Conservation (phyloP, 2,329 filamentous ascomycete species). For the Stagonosporopsis chrysanthemi region DNA sequence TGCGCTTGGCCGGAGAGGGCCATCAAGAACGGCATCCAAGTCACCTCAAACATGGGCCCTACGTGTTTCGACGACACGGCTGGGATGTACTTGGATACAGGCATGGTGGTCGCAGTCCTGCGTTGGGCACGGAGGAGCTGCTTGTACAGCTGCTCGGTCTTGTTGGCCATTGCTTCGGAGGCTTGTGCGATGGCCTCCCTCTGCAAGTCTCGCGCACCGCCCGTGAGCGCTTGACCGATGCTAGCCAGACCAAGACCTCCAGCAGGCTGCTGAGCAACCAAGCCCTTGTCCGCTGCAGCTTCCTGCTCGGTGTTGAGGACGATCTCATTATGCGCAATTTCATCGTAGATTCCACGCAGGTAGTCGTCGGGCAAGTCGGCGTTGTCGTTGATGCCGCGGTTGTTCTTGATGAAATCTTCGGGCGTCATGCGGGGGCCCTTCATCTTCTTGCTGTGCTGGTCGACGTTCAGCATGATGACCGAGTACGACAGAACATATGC, state of each 20-base stretch:
- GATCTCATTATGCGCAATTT: conserved; percentile 91
- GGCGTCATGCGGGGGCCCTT: conserved; percentile 86
- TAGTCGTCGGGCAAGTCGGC: conserved; percentile 94
- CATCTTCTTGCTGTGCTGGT: conserved; percentile 90
- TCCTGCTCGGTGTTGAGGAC: conserved; percentile 92
- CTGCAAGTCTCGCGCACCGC: conserved; percentile 89
- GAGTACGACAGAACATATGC: conserved; percentile 96
- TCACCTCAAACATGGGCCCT: conserved; percentile 97
- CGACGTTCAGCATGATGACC: conserved; percentile 95
- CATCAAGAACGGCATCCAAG: conserved; percentile 99
- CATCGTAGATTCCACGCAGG: conserved; percentile 85
- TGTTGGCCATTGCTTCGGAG: conserved; percentile 89
- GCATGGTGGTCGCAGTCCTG: conserved; percentile 75
- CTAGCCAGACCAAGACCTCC: conserved; percentile 75
- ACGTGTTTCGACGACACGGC: conserved; percentile 94
- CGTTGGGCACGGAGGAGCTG: conserved; percentile 90
- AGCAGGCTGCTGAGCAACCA: conserved; percentile 61
- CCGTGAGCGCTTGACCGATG: conserved; percentile 87
- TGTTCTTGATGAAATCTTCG: conserved; percentile 99
- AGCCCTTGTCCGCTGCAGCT: conserved; percentile 80
- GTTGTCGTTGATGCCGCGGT: conserved; percentile 96
- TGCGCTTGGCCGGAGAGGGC: conserved; percentile 93
- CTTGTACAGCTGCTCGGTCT: conserved; percentile 87
- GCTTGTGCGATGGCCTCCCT: conserved; percentile 93
- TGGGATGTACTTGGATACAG: conserved; percentile 79